These are phyloP conservation scores for Mallotus nudiflorus DNA, from an alignment of 345 rosid genomes.

Conservation along the genomic window DNA sequence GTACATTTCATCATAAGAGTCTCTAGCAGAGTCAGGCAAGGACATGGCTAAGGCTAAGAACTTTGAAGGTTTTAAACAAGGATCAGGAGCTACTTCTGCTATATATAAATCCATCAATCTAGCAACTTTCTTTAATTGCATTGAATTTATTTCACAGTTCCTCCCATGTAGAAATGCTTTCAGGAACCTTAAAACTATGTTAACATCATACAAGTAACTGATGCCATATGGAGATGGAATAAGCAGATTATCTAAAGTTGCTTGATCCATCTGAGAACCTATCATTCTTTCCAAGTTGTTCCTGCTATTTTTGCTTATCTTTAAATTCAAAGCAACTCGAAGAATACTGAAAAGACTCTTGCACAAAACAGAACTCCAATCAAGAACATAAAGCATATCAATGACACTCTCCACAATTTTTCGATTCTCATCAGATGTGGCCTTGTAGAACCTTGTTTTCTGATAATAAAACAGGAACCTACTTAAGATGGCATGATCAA, in stretches of 20 bases:
- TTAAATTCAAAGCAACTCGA: constrained; percentile 48
- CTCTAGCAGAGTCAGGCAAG: constrained; percentile 72
- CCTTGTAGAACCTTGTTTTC: constrained; percentile 51
- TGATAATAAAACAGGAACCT: constrained; percentile 85
- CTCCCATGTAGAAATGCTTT: constrained; percentile 57
- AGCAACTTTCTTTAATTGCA: constrained; percentile 55
- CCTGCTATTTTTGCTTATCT: constrained; percentile 48
- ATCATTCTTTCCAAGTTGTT: constrained; percentile 77
- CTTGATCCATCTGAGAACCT: constrained; percentile 72
- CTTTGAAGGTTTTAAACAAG: constrained; percentile 64
- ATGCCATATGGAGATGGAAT: constrained; percentile 67
- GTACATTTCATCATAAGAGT: constrained; percentile 62
- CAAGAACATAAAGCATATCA: constrained; percentile 55
- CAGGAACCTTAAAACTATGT: constrained; percentile 62
- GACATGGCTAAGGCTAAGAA: constrained; percentile 58
- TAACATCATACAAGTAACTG: constrained; percentile 64
- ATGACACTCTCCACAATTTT: constrained; percentile 51
- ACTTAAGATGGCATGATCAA: constrained; percentile 53
- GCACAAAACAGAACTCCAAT: constrained; percentile 53
- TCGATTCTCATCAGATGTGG: constrained; percentile 49
- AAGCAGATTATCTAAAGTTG: constrained; percentile 78
- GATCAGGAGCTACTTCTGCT: constrained; percentile 95
- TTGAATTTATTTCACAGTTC: constrained; percentile 25
- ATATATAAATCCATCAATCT: constrained; percentile 73
- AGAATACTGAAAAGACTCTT: constrained; percentile 76